phyloP scores from a whole-genome alignment of 2,329 filamentous ascomycete genomes.

The Hypoxylon sp. region DNA sequence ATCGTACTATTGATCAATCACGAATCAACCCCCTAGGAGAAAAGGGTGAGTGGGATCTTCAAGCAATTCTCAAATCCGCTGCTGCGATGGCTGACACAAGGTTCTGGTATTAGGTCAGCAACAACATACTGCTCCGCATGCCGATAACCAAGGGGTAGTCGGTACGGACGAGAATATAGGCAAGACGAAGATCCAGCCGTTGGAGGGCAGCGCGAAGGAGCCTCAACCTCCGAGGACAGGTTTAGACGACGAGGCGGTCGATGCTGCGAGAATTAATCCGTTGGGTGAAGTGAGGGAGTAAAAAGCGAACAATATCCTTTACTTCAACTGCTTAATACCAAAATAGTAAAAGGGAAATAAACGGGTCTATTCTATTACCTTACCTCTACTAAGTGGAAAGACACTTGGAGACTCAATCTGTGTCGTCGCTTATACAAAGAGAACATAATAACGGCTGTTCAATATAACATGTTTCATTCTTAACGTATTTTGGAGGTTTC shows the following conservation, averaged over 20 bases:
- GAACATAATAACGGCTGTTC: background rate
- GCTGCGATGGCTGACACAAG: background rate
- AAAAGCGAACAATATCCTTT: background rate
- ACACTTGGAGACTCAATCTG: background rate
- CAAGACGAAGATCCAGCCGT: constrained; percentile 27
- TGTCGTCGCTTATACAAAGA: background rate
- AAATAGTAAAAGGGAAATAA: background rate
- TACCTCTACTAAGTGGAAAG: background rate
- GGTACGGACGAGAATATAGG: constrained; percentile 24
- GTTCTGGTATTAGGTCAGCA: constrained; percentile 16
- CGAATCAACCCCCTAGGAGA: constrained; percentile 27
- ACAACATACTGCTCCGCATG: constrained; percentile 31
- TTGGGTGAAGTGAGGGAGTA: constrained; percentile 26
- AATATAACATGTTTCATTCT: no score
- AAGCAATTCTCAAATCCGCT: background rate
- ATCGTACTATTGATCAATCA: constrained; percentile 28
- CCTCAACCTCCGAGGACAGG: constrained; percentile 24
- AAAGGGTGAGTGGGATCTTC: constrained; percentile 15
- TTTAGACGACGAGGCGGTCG: constrained; percentile 28
- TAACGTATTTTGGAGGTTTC: no score
- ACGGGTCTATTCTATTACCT: background rate
- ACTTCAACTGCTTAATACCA: background rate
- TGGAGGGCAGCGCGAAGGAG: constrained; percentile 10
- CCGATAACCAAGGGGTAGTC: constrained; percentile 32
- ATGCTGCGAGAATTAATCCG: constrained; percentile 28